Evolutionary conservation across 148 eudicot species (phyloP).

Genomic region (Fagopyrum esculentum): DNA sequence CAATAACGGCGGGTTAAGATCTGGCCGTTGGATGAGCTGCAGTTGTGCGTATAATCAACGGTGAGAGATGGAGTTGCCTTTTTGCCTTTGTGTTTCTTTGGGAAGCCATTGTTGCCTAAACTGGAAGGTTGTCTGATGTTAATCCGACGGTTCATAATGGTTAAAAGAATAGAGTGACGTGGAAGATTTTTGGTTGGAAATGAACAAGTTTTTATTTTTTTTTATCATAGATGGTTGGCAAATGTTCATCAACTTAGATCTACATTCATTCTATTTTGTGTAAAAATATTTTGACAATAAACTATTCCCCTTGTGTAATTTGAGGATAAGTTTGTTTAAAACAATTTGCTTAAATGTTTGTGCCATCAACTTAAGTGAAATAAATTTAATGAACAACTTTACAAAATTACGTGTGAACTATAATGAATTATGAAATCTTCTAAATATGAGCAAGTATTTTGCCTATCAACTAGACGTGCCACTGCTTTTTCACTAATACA

Average conservation of each 20-base stretch:
- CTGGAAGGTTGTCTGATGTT: slow-evolving; percentile 6
- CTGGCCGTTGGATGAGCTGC: slow-evolving; percentile 13
- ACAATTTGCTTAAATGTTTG: too few relatives aligned
- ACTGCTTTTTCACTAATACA: too few relatives aligned
- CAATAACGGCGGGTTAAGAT: slow-evolving; percentile 12
- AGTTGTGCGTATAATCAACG: slow-evolving; percentile 6
- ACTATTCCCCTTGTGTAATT: too few relatives aligned
- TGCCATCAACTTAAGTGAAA: too few relatives aligned
- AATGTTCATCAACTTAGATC: slow-evolving; percentile 4
- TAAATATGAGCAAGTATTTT: too few relatives aligned
- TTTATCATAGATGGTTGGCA: slow-evolving; percentile 1
- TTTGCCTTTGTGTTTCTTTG: not conserved
- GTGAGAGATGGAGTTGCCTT: slow-evolving; percentile 1
- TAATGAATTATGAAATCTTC: too few relatives aligned
- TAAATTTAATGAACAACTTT: too few relatives aligned
- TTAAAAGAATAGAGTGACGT: not conserved
- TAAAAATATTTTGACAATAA: not conserved
- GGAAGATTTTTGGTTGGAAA: not conserved
- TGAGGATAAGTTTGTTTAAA: too few relatives aligned
- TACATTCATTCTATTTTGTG: not conserved
- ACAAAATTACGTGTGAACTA: too few relatives aligned
- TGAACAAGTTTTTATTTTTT: not conserved
- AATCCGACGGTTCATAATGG: slow-evolving; percentile 1
- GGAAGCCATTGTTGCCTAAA: slow-evolving; percentile 1
- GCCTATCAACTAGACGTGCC: too few relatives aligned